A percentile compares a stretch with the other conserved stretches of the same genome.
Conservation (phyloP, 1,284 basidiomycete species). For the Rhodotorula sp. region DNA sequence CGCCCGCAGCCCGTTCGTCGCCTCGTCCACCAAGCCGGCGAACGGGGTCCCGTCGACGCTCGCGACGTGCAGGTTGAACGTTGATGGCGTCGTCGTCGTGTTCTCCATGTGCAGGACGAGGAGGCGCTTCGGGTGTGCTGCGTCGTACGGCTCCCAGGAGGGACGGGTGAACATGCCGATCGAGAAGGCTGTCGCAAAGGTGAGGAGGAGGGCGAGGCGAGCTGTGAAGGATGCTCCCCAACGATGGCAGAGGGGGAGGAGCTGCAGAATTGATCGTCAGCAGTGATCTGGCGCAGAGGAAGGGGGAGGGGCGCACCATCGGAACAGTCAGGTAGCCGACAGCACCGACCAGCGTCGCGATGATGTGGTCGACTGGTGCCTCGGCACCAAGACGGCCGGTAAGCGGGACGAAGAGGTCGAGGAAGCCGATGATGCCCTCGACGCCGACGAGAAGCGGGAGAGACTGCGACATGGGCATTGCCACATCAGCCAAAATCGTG, state of each 20-base stretch:
- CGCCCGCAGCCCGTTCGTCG: constrained; percentile 64
- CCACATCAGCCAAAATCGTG: background rate
- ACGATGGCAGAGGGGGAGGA: constrained; percentile 51
- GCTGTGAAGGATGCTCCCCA: constrained; percentile 37
- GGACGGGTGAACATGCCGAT: constrained; percentile 42
- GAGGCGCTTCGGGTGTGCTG: constrained; percentile 81
- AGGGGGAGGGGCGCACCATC: constrained; percentile 13
- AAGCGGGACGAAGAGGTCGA: constrained; percentile 90
- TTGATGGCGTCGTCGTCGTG: constrained; percentile 62
- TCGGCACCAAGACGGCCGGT: constrained; percentile 46
- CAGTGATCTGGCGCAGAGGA: accelerated
- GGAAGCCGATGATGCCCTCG: constrained; percentile 67
- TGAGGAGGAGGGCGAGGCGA: constrained; percentile 57
- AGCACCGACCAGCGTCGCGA: constrained; percentile 61
- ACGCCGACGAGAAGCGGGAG: constrained; percentile 68
- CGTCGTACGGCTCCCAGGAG: constrained; percentile 69
- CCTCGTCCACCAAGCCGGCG: constrained; percentile 61
- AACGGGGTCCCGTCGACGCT: constrained; percentile 82
- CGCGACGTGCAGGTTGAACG: constrained; percentile 78
- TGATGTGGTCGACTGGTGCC: constrained; percentile 67
- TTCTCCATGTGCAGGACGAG: constrained; percentile 87
- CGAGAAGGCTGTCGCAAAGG: constrained; percentile 56
- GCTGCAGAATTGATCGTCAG: constrained; percentile 7
- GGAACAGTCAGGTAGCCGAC: constrained; percentile 36
- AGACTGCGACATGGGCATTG: constrained; percentile 1